A percentile compares a stretch with the other conserved stretches of the same genome.
These are phyloP conservation scores for Taiozyma sp. DNA, from an alignment of 1,139 yeast genomes.

Conservation along the genomic window DNA sequence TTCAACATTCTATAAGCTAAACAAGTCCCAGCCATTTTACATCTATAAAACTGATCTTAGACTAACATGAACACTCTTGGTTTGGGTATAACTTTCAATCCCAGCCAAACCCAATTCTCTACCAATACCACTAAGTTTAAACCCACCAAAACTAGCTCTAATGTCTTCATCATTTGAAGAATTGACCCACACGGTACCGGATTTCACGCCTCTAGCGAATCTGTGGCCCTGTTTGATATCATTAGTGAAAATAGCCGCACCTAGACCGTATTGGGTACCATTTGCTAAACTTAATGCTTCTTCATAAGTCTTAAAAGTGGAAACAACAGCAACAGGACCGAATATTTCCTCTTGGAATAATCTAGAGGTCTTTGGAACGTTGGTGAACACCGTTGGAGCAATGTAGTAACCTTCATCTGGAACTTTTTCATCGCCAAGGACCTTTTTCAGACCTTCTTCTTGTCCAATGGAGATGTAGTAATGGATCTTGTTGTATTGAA, in stretches of 20 bases:
- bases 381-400: slow-evolving; percentile 61
- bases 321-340: slow-evolving; percentile 54
- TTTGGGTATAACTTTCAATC: slow-evolving; percentile 55
- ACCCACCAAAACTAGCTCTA: slow-evolving; percentile 67
- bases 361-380: slow-evolving; percentile 51
- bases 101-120: slow-evolving; percentile 68
- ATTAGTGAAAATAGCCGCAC: slow-evolving; percentile 67
- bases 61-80: slow-evolving; percentile 42
- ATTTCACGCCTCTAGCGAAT: slow-evolving; percentile 56
- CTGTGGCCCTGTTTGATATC: slow-evolving; percentile 53
- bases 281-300: slow-evolving; percentile 64
- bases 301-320: slow-evolving; percentile 53
- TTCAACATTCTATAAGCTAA: background rate
- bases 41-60: slow-evolving; percentile 8
- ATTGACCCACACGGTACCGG: slow-evolving; percentile 68
- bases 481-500: slow-evolving; percentile 46
- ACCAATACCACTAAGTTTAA: slow-evolving; percentile 67
- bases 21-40: background rate
- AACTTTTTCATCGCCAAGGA: slow-evolving; percentile 35
- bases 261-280: slow-evolving; percentile 58
- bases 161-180: slow-evolving; percentile 62
- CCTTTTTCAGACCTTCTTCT: slow-evolving; percentile 39
- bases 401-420: slow-evolving; percentile 47
- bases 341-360: slow-evolving; percentile 72
- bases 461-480: slow-evolving; percentile 59